These are phyloP conservation scores for Exophiala sp. DNA, from an alignment of 2,329 filamentous ascomycete species.

Conservation along the genomic window DNA sequence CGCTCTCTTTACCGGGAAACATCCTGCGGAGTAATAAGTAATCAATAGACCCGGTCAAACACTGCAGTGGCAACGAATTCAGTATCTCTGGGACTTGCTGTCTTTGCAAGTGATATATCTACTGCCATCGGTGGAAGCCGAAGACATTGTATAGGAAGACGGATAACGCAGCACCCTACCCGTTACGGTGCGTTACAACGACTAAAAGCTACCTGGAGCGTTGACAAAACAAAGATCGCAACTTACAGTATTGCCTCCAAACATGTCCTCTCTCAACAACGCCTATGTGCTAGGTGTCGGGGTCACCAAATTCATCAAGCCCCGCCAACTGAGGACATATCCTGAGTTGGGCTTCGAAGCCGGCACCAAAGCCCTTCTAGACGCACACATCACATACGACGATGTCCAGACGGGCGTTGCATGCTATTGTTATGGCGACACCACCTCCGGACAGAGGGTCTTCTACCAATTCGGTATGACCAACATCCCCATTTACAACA, in stretches of 20 bases:
- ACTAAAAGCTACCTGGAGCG: neutral
- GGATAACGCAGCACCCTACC: too few species aligned
- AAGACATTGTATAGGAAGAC: too few species aligned
- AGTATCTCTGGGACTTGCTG: neutral
- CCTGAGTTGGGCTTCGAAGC: constrained; percentile 34
- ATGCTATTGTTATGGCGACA: constrained; percentile 97
- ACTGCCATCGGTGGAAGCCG: too few species aligned
- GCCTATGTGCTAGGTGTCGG: constrained; percentile 93
- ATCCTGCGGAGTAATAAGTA: too few species aligned
- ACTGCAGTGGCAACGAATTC: too few species aligned
- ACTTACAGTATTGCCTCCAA: neutral
- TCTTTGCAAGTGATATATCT: neutral
- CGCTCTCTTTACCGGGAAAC: too few species aligned
- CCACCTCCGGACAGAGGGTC: constrained; percentile 88
- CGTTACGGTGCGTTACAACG: neutral
- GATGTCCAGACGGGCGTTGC: constrained; percentile 91
- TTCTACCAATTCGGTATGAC: constrained; percentile 99
- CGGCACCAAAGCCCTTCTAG: constrained; percentile 45
- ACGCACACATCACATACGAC: constrained; percentile 91
- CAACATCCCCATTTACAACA: constrained; percentile 88
- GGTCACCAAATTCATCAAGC: constrained; percentile 92
- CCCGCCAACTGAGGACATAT: constrained; percentile 32
- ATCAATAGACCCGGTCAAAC: too few species aligned
- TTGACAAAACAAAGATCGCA: too few species aligned
- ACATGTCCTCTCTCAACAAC: constrained; percentile 44